A percentile compares a stretch with the other conserved stretches of the same genome.
These are phyloP conservation scores for Vickermania ingenoplastis DNA, from an alignment of 208 protist genomes.

Conservation along the genomic window DNA sequence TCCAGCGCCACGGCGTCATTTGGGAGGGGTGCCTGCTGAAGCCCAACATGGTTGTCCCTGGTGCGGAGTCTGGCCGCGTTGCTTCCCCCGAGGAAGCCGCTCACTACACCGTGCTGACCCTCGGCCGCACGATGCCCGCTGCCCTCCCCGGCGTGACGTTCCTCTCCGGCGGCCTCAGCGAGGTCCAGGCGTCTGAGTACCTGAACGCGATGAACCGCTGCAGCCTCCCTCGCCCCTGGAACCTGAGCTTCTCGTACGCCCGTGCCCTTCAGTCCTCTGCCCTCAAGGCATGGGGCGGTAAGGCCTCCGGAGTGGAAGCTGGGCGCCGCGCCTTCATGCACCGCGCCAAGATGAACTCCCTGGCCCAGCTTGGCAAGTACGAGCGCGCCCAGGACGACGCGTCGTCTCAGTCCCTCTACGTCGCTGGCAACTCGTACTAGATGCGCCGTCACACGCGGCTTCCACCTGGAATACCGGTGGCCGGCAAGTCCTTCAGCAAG, in stretches of 20 bases:
- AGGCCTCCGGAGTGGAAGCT: conserved; percentile 46
- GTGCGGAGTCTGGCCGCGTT: conserved; percentile 53
- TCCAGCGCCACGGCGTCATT: conserved; percentile 91
- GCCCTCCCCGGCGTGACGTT: conserved; percentile 92
- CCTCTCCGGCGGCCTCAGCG: conserved; percentile 94
- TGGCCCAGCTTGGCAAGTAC: conserved; percentile 71
- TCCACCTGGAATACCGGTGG: background rate
- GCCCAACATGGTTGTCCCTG: conserved; percentile 96
- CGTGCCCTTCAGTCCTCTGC: conserved; percentile 90
- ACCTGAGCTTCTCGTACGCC: conserved; percentile 93
- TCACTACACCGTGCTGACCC: conserved; percentile 76
- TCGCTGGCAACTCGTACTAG: conserved; percentile 81
- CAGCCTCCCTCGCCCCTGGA: conserved; percentile 69
- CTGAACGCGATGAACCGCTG: conserved; percentile 93
- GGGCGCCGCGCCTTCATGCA: conserved; percentile 62
- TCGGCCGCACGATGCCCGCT: conserved; percentile 91
- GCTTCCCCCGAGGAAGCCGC: conserved; percentile 81
- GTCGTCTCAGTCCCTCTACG: conserved; percentile 74
- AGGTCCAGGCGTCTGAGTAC: conserved; percentile 92
- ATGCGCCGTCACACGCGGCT: background rate
- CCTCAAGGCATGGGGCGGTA: conserved; percentile 91
- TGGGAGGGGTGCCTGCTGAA: conserved; percentile 95
- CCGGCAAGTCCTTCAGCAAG: background rate
- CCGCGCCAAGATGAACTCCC: conserved; percentile 78
- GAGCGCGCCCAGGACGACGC: conserved; percentile 61